phyloP scores from a whole-genome alignment of 1,284 basidiomycete genomes.

The Leccinum cinnamomeum region DNA sequence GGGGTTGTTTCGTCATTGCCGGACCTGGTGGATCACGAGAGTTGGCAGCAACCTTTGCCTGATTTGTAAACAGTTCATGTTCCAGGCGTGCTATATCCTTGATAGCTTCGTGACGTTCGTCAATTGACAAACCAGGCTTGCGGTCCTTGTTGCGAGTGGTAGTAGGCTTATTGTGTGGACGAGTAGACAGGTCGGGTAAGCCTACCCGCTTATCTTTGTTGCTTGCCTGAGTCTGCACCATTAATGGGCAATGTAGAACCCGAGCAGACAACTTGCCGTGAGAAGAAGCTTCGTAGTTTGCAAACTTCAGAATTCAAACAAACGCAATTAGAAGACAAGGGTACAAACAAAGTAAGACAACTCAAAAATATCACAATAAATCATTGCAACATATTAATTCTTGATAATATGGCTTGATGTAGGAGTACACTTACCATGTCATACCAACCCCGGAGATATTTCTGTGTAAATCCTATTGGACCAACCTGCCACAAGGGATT shows the following conservation, averaged over 20 bases:
- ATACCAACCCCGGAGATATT: not conserved
- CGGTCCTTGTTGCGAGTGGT: not conserved
- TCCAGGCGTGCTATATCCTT: not conserved
- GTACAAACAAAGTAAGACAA: no score
- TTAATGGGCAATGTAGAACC: not conserved
- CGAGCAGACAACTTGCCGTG: no score
- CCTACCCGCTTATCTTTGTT: not conserved
- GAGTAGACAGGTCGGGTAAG: not conserved
- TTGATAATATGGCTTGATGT: no score
- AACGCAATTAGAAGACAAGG: no score
- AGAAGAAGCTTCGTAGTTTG: no score
- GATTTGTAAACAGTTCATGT: not conserved
- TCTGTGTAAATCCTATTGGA: not conserved
- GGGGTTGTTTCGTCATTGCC: not conserved
- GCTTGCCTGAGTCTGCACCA: not conserved
- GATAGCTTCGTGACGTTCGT: not conserved
- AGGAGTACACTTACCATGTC: not conserved
- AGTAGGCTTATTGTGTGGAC: not conserved
- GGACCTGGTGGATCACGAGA: not conserved
- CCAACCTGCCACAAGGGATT: not conserved
- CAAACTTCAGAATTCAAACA: no score
- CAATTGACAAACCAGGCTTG: not conserved
- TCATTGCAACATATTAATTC: no score
- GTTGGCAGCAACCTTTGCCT: not conserved
- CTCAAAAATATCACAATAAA: no score